Conservation (phyloP, 2,329 filamentous ascomycete genomes). For the Apiospora aurea region DNA sequence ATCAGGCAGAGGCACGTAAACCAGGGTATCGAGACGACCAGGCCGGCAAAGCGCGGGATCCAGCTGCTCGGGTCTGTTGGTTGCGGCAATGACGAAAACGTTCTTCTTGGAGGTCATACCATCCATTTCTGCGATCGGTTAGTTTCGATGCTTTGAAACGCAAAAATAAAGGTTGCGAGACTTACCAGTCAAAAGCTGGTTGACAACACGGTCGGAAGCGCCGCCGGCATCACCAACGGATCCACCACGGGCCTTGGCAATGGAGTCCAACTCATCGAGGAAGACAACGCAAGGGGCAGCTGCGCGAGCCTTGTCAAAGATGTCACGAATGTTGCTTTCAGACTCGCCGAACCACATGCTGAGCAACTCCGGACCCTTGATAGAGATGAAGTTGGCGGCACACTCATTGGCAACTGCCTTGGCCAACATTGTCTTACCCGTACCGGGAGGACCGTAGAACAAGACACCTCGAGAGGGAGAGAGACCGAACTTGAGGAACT, state of each 20-base stretch:
- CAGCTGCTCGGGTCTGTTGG: conserved; percentile 97
- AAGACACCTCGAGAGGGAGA: conserved; percentile 97
- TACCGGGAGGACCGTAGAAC: conserved; percentile 99
- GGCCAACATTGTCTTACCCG: conserved; percentile 99
- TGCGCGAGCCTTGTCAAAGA: conserved; percentile 99
- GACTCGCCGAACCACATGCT: conserved; percentile 99
- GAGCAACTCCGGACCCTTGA: conserved; percentile 97
- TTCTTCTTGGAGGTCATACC: conserved; percentile 99
- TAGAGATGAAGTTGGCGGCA: conserved; percentile 98
- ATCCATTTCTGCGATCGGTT: conserved; percentile 80
- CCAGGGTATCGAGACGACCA: conserved; percentile 96
- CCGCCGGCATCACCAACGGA: conserved; percentile 95
- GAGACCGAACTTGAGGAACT: conserved; percentile 99
- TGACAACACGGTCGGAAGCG: conserved; percentile 99
- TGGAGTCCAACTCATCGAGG: conserved; percentile 97
- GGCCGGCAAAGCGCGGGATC: conserved; percentile 98
- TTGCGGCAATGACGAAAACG: conserved; percentile 98
- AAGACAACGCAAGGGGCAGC: conserved; percentile 98
- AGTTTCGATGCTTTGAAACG: not conserved
- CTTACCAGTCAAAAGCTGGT: conserved; percentile 96
- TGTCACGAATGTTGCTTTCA: conserved; percentile 99
- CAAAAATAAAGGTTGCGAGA: not conserved
- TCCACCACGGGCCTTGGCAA: conserved; percentile 98
- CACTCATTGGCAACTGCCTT: conserved; percentile 99
- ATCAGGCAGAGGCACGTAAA: conserved; percentile 97